These are phyloP conservation scores for Cenchrus americanus DNA, from an alignment of 176 grass and related monocot genomes.

Conservation along the genomic window DNA sequence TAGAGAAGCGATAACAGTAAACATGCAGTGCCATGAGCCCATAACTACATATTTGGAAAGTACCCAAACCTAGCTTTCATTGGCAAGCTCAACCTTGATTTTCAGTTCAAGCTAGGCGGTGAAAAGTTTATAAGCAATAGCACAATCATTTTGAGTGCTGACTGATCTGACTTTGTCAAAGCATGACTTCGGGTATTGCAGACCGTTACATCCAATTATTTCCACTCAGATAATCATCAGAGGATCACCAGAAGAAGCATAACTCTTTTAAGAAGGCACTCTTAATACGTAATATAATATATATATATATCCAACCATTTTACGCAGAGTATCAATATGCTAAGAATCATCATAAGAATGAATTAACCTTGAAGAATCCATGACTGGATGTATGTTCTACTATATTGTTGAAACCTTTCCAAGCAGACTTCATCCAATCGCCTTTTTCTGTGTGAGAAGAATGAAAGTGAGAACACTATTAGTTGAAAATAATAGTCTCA, in stretches of 20 bases:
- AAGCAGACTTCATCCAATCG: constrained; percentile 92
- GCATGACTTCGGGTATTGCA: not conserved
- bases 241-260: not conserved
- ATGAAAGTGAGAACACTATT: not conserved
- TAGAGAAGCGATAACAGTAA: not conserved
- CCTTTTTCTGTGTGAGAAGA: constrained; percentile 60
- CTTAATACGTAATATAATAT: constrained; percentile 17
- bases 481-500: no score
- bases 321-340: not conserved
- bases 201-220: not conserved
- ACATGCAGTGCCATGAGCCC: not conserved
- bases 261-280: not conserved
- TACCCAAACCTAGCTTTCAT: not conserved
- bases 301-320: not conserved
- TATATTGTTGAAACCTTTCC: constrained; percentile 91
- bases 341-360: not conserved
- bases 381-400: constrained; percentile 85
- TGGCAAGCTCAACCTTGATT: not conserved
- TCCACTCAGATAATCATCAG: constrained; percentile 11
- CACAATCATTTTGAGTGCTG: not conserved
- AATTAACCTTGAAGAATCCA: constrained; percentile 94
- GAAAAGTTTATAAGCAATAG: no score
- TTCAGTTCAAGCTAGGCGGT: no score
- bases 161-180: not conserved
- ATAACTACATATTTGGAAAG: not conserved